Percentiles rank a stretch among this genome's conserved stretches.
phyloP scores from a whole-genome alignment of 2,329 filamentous ascomycete genomes.

The Fusarium pseudoanthophilum region DNA sequence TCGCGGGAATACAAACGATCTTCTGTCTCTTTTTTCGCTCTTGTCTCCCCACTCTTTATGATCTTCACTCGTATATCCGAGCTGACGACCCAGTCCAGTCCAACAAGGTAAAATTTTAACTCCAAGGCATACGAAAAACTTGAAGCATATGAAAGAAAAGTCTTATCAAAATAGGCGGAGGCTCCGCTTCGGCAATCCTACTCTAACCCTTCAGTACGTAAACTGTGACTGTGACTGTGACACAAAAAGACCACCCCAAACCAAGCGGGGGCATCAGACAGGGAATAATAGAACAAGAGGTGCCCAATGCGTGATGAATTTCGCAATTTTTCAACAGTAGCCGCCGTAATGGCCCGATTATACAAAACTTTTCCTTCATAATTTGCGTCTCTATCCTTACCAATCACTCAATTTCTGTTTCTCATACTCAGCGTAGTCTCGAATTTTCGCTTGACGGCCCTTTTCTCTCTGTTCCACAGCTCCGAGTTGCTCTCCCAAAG shows the following conservation, averaged over 20 bases:
- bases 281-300: slow-evolving; percentile 8
- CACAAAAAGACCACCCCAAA: slow-evolving; percentile 14
- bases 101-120: slow-evolving; percentile 17
- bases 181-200: slow-evolving; percentile 38
- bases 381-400: neutral
- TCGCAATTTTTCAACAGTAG: neutral
- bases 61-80: slow-evolving; percentile 26
- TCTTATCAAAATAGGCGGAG: slow-evolving; percentile 16
- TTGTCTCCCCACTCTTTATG: slow-evolving; percentile 9
- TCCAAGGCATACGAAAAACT: neutral
- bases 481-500: slow-evolving; percentile 13
- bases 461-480: slow-evolving; percentile 16
- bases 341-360: slow-evolving; percentile 32
- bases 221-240: slow-evolving; percentile 28
- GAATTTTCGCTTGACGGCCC: neutral
- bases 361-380: neutral
- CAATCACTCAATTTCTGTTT: neutral
- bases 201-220: slow-evolving; percentile 5
- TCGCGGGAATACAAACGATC: neutral
- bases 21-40: slow-evolving; percentile 1
- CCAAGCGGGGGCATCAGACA: slow-evolving; percentile 29
- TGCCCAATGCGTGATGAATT: slow-evolving; percentile 27
- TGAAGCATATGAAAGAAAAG: slow-evolving; percentile 1
- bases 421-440: neutral
- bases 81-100: slow-evolving; percentile 12